phyloP scores from a whole-genome alignment of 768 basidiomycete species.

The Macrolepiota fuliginosa region DNA sequence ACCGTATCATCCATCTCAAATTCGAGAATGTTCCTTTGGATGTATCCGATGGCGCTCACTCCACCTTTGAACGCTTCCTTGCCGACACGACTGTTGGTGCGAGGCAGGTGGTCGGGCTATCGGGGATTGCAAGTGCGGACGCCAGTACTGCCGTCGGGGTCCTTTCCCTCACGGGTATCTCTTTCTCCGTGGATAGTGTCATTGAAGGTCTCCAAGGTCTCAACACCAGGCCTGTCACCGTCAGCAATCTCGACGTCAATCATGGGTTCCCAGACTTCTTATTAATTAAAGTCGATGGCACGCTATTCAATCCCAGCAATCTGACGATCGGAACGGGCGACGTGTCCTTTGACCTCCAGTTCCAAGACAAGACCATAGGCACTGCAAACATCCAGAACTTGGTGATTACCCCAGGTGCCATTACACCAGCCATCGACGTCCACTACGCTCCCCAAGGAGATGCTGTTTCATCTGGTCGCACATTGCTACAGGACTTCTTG shows the following conservation, averaged over 20 bases:
- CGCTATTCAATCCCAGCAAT: constrained; percentile 60
- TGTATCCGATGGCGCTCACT: constrained; percentile 45
- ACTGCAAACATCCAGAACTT: constrained; percentile 46
- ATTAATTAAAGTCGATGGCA: constrained; percentile 62
- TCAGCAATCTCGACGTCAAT: constrained; percentile 60
- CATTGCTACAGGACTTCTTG: constrained; percentile 65
- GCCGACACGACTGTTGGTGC: constrained; percentile 54
- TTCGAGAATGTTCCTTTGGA: constrained; percentile 62
- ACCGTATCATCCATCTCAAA: constrained; percentile 56
- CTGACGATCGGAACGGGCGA: constrained; percentile 57
- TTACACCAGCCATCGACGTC: constrained; percentile 50
- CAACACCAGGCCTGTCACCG: constrained; percentile 50
- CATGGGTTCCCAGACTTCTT: constrained; percentile 66
- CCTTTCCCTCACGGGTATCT: constrained; percentile 54
- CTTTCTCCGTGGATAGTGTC: constrained; percentile 54
- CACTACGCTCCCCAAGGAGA: constrained; percentile 57
- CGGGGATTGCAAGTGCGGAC: constrained; percentile 53
- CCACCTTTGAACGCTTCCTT: constrained; percentile 59
- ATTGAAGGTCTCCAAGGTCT: constrained; percentile 68
- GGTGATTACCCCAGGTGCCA: constrained; percentile 56
- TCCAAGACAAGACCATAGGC: constrained; percentile 56
- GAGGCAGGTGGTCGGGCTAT: constrained; percentile 45
- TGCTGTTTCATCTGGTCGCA: constrained; percentile 50
- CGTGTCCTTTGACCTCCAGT: constrained; percentile 57
- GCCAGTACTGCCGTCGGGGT: constrained; percentile 66